Percentiles rank a stretch among this genome's conserved stretches.
Conservation (phyloP, 148 eudicot species). For the Chenopodium formosanum region DNA sequence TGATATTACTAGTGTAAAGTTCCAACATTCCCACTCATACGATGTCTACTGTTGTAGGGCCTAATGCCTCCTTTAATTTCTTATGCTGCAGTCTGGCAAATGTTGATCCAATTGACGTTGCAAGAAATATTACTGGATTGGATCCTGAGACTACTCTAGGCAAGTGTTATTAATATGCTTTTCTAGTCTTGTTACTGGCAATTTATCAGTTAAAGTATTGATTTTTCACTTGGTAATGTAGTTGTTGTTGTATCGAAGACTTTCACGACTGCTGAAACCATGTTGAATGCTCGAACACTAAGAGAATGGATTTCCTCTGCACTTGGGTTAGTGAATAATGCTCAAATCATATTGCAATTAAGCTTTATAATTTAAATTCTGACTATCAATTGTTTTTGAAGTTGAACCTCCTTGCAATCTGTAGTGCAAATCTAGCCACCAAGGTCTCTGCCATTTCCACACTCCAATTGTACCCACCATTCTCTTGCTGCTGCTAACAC, state of each 20-base stretch:
- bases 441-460: no score
- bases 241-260: conserved; percentile 99
- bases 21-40: background rate
- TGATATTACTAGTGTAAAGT: background rate
- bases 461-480: no score
- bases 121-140: conserved; percentile 77
- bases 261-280: conserved; percentile 97
- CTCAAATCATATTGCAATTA: background rate
- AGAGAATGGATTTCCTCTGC: conserved; percentile 97
- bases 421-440: no score
- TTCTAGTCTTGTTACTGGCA: background rate
- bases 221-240: conserved; percentile 33
- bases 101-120: conserved; percentile 96
- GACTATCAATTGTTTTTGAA: background rate
- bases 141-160: conserved; percentile 97
- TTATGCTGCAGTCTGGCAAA: conserved; percentile 78
- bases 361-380: background rate
- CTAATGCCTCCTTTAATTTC: conserved; percentile 13
- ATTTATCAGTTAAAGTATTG: background rate
- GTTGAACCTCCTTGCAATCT: no score
- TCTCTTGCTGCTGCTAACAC: no score
- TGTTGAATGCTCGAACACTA: conserved; percentile 94
- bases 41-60: background rate
- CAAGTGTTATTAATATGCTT: conserved; percentile 23
- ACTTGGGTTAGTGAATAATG: conserved; percentile 64